Base-by-base conservation (phyloP, 2,329 filamentous ascomycete species). In the Aschersonia sp. region DNA sequence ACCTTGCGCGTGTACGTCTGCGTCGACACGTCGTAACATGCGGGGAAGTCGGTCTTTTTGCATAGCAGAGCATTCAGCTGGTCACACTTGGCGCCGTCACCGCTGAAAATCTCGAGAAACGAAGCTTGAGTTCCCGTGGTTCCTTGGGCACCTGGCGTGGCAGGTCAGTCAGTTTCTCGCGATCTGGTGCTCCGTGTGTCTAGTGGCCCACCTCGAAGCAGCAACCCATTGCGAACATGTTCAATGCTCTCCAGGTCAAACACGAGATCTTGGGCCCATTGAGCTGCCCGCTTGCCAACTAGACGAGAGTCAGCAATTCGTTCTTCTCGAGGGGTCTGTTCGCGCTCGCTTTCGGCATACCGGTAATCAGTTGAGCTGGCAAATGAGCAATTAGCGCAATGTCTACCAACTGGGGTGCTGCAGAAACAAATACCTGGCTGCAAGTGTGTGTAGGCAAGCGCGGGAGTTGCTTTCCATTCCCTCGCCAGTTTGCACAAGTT, bases 41-140 rank as follows among this genome's bases (percentile, higher is more conserved):
- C 57, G 0, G 67, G 61, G 61, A 80, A 80, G n/a, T 71, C 73
- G 37, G 66, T 61, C 59, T 77, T 77, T 49, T 71, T 47, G 60
- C 75, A 78, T 6, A 79, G 66, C 1, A 76, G 64, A 46, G 69
- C 67, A 54, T 80, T 80, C 6, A 81, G 64, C 52, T 68, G 48
- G 55, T 77, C 72, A 45, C 69, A 69, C 61, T 76, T 78, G 47
- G 57, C 57, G 43, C 59, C 55, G 53, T 75, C 70, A 30, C 66
- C 70, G 3, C 69, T 47, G 59, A 79, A 76, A 49, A 61, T 54
- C 45, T 57, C 55, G 30, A 63, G 67, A 71, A 88, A 89, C 4
- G 77, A 83, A 1, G 86, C 87, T 64, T 92, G 85, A 1, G 83
- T 87, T 47, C 84, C 79, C 0, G 84, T 89, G 30, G 83, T 86